Evolutionary conservation across 331 rosid species (phyloP).

Genomic region (Arachis monticola): DNA sequence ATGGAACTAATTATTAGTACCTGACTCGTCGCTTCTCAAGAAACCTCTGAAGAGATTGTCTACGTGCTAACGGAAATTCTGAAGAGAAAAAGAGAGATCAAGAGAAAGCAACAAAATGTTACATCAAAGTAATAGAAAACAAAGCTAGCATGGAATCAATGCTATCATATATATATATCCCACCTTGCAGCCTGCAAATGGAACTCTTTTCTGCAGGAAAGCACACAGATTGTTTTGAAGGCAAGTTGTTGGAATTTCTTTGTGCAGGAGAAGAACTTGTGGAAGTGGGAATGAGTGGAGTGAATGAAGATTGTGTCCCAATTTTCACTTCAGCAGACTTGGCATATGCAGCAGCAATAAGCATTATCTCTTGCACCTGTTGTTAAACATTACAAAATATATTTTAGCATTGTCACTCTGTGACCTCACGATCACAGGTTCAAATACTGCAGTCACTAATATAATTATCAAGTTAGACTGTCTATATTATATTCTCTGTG

Average conservation of each 20-base stretch:
- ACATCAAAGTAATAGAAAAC: background rate
- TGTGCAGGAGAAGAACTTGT: slow-evolving; percentile 49
- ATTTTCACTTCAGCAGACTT: slow-evolving; percentile 55
- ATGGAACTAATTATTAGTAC: slow-evolving; percentile 40
- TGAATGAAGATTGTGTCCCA: slow-evolving; percentile 43
- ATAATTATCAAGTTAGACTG: too few species aligned
- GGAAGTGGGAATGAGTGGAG: slow-evolving; percentile 45
- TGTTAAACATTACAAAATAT: background rate
- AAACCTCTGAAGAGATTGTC: slow-evolving; percentile 81
- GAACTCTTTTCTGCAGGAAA: slow-evolving; percentile 61
- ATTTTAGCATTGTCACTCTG: background rate
- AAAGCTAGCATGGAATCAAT: too few species aligned
- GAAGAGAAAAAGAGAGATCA: slow-evolving; percentile 27
- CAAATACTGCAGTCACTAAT: too few species aligned
- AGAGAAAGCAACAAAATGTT: too few species aligned
- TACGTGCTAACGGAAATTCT: slow-evolving; percentile 82
- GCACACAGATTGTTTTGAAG: slow-evolving; percentile 52
- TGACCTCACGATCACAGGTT: too few species aligned
- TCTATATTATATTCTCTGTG: too few species aligned
- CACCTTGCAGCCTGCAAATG: slow-evolving; percentile 68
- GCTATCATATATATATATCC: background rate
- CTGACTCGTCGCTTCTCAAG: slow-evolving; percentile 78
- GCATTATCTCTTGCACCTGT: slow-evolving; percentile 65
- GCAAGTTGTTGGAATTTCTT: slow-evolving; percentile 47
- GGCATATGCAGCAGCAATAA: slow-evolving; percentile 58